Evolutionary conservation across 2,329 filamentous ascomycete species (phyloP).

Genomic region (Tympanopsis confertula): DNA sequence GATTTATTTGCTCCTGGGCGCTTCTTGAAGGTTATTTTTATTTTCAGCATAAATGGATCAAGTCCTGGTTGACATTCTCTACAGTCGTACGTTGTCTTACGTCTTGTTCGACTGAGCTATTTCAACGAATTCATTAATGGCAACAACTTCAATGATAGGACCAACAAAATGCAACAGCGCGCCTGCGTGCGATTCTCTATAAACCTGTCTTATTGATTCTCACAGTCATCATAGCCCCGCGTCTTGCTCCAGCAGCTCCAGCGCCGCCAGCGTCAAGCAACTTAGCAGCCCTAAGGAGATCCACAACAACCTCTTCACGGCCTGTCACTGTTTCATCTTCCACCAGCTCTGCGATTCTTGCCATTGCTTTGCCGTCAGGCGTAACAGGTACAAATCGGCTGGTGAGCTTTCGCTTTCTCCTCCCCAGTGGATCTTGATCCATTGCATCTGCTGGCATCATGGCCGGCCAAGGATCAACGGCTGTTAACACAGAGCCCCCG

Average conservation of each 20-base stretch:
- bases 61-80: too few relatives aligned
- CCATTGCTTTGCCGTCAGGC: conserved; percentile 19
- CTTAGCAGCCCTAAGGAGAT: conserved; percentile 18
- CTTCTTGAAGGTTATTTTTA: too few relatives aligned
- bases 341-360: conserved; percentile 18
- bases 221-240: background rate
- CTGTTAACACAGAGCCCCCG: conserved; percentile 18
- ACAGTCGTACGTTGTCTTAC: too few relatives aligned
- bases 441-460: conserved; percentile 4
- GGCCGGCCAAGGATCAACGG: conserved; percentile 13
- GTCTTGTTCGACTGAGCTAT: too few relatives aligned
- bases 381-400: conserved; percentile 21
- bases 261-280: background rate
- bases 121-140: too few relatives aligned
- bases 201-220: too few relatives aligned
- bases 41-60: too few relatives aligned
- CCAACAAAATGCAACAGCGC: too few relatives aligned
- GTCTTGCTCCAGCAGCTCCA: background rate
- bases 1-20: too few relatives aligned
- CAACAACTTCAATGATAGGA: too few relatives aligned
- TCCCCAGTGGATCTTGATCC: conserved; percentile 3
- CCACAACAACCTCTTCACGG: conserved; percentile 17
- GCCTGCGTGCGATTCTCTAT: too few relatives aligned
- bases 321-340: conserved; percentile 18
- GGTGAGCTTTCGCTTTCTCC: conserved; percentile 11